phyloP scores from a whole-genome alignment of 1,139 yeast species.

The Zygosaccharomyces pseudobailii region DNA sequence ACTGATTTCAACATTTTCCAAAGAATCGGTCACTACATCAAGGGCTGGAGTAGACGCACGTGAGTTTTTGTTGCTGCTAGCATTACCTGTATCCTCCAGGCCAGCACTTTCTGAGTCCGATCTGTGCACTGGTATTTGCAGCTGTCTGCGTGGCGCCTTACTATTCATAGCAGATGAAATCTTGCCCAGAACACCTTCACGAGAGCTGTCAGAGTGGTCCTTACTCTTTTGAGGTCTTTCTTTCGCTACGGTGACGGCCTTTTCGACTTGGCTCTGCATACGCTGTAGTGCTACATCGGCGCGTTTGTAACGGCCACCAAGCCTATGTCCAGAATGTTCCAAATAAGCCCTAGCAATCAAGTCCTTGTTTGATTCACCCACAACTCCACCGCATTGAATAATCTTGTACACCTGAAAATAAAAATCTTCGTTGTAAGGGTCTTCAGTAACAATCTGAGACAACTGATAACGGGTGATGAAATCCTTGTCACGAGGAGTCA shows the following conservation, averaged over 20 bases:
- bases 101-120: conserved; percentile 41
- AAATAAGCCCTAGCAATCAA: conserved; percentile 92
- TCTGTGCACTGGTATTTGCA: conserved; percentile 56
- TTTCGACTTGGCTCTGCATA: conserved; percentile 98
- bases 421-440: conserved; percentile 95
- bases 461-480: conserved; percentile 90
- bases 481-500: conserved; percentile 96
- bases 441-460: conserved; percentile 94
- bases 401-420: conserved; percentile 92
- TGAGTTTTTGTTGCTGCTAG: conserved; percentile 9
- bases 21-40: conserved; percentile 54
- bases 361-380: conserved; percentile 40
- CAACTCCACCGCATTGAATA: conserved; percentile 54
- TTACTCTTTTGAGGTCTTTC: conserved; percentile 67
- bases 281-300: conserved; percentile 95
- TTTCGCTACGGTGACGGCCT: conserved; percentile 92
- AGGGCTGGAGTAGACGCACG: conserved; percentile 68
- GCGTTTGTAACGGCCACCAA: conserved; percentile 81
- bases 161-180: conserved; percentile 69
- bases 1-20: conserved; percentile 31
- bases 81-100: conserved; percentile 19
- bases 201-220: conserved; percentile 48
- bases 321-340: conserved; percentile 87
- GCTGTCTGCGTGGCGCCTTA: conserved; percentile 83
- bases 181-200: conserved; percentile 90